Percentiles rank a stretch among this genome's conserved stretches.
These are phyloP conservation scores for Blastocrithidia nonstop DNA, from an alignment of 208 protist genomes.

Conservation along the genomic window DNA sequence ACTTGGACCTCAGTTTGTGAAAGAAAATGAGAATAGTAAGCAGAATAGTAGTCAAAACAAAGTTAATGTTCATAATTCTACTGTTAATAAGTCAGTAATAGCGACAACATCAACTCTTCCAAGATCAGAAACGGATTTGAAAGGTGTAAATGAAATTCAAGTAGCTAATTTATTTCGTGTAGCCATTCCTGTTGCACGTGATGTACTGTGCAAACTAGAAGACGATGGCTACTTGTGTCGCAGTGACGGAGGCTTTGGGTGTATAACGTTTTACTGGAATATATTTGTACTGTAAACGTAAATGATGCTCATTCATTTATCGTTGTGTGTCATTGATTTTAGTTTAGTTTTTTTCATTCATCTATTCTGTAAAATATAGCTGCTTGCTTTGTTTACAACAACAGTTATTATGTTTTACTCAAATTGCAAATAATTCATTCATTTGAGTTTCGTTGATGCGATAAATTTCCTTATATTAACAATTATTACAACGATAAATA, in stretches of 20 bases:
- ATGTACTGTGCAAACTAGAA: conserved; percentile 36
- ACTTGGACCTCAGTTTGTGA: conserved; percentile 43
- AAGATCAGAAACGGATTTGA: conserved; percentile 9
- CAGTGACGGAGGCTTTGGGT: conserved; percentile 55
- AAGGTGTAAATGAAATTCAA: conserved; percentile 43
- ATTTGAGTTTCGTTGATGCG: no score
- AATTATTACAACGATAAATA: no score
- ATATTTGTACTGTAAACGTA: conserved; percentile 50
- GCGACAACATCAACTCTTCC: conserved; percentile 13
- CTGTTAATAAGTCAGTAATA: no score
- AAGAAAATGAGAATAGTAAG: neutral
- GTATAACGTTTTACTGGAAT: conserved; percentile 63
- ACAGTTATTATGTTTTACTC: no score
- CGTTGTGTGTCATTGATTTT: neutral
- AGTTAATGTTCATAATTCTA: neutral
- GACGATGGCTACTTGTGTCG: conserved; percentile 42
- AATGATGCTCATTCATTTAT: neutral
- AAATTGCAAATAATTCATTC: no score
- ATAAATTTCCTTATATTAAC: no score
- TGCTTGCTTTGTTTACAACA: no score
- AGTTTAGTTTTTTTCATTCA: no score
- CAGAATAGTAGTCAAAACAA: neutral
- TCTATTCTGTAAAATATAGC: no score
- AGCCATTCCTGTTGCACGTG: conserved; percentile 25
- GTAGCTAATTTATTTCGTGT: conserved; percentile 40